Evolutionary conservation across 169 alveolate genomes (phyloP), one percentile per base, ranked within the genome.

Genomic region (Plasmodium gonderi): DNA sequence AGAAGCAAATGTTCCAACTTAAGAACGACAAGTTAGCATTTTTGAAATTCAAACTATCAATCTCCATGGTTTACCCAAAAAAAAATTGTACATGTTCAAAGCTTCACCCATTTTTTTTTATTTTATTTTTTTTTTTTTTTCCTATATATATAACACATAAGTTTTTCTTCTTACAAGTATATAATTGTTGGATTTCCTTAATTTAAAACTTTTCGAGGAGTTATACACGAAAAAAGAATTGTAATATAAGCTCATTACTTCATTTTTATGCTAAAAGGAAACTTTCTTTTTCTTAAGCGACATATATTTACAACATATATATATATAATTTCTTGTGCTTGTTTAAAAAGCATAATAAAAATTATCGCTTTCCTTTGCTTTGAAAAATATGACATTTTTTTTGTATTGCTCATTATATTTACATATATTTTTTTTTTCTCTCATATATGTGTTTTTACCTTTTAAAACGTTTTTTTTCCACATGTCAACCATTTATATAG

Each of bases 1-100:
- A 60, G 26, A 60, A 60, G 26, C 72, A 60, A 60, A 60, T 60
- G 72, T 60, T 60, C 72, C 72, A 60, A 60, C 72, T n/a, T 36
- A 12, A 26, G 23, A 60, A 60, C n/a, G 72, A 36, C 36, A n/a
- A 60, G 26, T 60, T 60, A 60, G n/a, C n/a, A 20, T 54, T 29
- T 60, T 60, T 60, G 72, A 60, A 60, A 60, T 60, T 60, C 40
- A 60, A 60, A 14, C 26, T 60, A 60, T 60, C 40, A 60, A n/a
- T 60, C n/a, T 60, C 72, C 72, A 60, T 54, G 36, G 40, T 20
- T 60, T n/a, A 60, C 72, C 72, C 17, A 60, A 20, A 60, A 42
- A 54, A 60, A 60, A 60, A 60, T 60, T 60, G 72, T 60, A n/a
- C 17, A 60, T 12, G n/a, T n/a, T 60, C 26, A 20, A 36, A 36